A percentile compares a stretch with the other conserved stretches of the same genome.
Evolutionary conservation across 148 eudicot species (phyloP).

Genomic region (Cornus kousa): DNA sequence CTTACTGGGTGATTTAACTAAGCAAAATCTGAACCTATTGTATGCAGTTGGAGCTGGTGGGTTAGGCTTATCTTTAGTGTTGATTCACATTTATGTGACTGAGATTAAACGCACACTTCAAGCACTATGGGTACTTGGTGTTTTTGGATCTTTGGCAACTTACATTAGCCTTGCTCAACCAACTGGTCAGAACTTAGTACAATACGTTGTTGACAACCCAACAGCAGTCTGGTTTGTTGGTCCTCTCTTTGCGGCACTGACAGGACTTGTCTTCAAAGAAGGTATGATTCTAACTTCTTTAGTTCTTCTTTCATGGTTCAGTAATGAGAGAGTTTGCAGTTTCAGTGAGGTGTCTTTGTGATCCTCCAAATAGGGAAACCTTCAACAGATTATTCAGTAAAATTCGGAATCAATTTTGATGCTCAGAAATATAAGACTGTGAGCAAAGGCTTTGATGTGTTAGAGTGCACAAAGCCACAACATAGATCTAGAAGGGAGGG

Average conservation of each 20-base stretch:
- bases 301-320: not conserved
- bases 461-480: too few species aligned
- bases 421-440: too few species aligned
- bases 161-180: conserved; percentile 62
- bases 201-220: conserved; percentile 65
- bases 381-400: not conserved
- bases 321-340: not conserved
- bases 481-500: too few species aligned
- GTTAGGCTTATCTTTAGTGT: conserved; percentile 62
- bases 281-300: conserved; percentile 30
- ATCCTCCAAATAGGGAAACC: not conserved
- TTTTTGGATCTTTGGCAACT: conserved; percentile 62
- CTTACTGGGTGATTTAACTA: conserved; percentile 20
- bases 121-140: conserved; percentile 70
- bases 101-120: conserved; percentile 82
- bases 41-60: conserved; percentile 73
- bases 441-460: too few species aligned
- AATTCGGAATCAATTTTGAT: not conserved
- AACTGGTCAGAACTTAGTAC: conserved; percentile 51
- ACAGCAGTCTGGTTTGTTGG: conserved; percentile 83
- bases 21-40: conserved; percentile 41
- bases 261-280: conserved; percentile 95
- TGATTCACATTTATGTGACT: conserved; percentile 83
- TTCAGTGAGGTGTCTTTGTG: not conserved
- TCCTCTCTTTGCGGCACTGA: conserved; percentile 79